These are phyloP conservation scores for Pythium pyrilobum DNA, from an alignment of 352 stramenopile species.

Conservation along the genomic window DNA sequence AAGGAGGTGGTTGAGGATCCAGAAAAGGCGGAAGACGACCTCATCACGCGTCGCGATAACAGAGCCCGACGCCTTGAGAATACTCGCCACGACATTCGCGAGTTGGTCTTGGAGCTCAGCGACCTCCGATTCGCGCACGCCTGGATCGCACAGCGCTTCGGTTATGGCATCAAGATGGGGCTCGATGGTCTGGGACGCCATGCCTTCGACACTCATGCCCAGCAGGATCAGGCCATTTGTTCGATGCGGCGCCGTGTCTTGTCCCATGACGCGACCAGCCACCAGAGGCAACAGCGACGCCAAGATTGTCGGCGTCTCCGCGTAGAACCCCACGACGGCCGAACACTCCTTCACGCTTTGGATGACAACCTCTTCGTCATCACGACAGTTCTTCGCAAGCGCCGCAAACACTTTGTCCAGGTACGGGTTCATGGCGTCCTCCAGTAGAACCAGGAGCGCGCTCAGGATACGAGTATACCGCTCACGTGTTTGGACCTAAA, in stretches of 20 bases:
- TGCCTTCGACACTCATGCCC: conserved; percentile 78
- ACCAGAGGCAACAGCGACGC: conserved; percentile 70
- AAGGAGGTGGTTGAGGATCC: conserved; percentile 73
- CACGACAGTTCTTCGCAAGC: conserved; percentile 64
- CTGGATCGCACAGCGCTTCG: conserved; percentile 61
- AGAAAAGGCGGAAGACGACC: conserved; percentile 69
- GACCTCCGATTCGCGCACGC: conserved; percentile 65
- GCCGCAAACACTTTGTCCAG: conserved; percentile 71
- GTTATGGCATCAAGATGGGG: conserved; percentile 71
- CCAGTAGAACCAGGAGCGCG: conserved; percentile 59
- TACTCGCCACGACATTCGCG: conserved; percentile 47
- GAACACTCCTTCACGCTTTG: conserved; percentile 61
- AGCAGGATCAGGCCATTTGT: conserved; percentile 75
- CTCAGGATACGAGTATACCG: conserved; percentile 68
- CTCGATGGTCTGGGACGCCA: conserved; percentile 51
- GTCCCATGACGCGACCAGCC: conserved; percentile 50
- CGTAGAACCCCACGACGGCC: conserved; percentile 58
- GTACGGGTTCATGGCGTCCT: conserved; percentile 60
- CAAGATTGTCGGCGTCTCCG: conserved; percentile 69
- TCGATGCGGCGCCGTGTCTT: conserved; percentile 74
- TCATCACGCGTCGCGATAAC: conserved; percentile 40
- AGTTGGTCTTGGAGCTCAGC: conserved; percentile 68
- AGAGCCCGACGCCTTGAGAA: conserved; percentile 46
- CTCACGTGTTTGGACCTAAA: conserved; percentile 59
- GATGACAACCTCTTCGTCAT: conserved; percentile 64